phyloP scores from a whole-genome alignment of 163 green algal genomes.

The Volvox carteri region DNA sequence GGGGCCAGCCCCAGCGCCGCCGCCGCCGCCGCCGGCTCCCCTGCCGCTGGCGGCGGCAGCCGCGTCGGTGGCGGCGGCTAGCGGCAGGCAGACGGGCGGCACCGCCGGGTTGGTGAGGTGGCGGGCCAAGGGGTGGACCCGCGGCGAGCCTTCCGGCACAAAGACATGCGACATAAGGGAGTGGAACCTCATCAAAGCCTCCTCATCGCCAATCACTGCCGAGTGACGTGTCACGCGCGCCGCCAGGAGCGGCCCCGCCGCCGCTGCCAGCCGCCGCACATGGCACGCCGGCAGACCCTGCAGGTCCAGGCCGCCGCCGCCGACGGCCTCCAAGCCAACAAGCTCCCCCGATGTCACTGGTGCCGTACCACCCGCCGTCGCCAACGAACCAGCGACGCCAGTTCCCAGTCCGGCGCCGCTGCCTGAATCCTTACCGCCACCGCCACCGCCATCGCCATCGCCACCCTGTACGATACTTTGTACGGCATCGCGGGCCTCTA shows the following conservation, averaged over 20 bases:
- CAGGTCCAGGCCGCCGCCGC: background rate
- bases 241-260: slow-evolving; percentile 36
- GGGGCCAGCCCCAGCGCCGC: background rate
- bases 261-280: slow-evolving; percentile 15
- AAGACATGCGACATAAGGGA: background rate
- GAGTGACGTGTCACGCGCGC: slow-evolving; percentile 20
- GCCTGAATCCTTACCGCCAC: background rate
- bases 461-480: background rate
- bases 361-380: background rate
- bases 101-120: slow-evolving; percentile 6
- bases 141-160: background rate
- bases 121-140: slow-evolving; percentile 17
- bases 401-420: too few relatives aligned
- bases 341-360: background rate
- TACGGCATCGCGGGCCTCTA: slow-evolving; percentile 8
- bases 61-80: background rate
- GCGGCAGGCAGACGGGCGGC: slow-evolving; percentile 21
- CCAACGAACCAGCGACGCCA: background rate
- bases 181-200: slow-evolving; percentile 20
- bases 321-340: background rate
- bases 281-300: slow-evolving; percentile 34
- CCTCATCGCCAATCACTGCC: slow-evolving; percentile 9
- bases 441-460: background rate
- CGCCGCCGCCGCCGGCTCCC: background rate
- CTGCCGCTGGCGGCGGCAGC: too few relatives aligned